Conservation (phyloP, 306 rosid species). For the Pueraria montana region DNA sequence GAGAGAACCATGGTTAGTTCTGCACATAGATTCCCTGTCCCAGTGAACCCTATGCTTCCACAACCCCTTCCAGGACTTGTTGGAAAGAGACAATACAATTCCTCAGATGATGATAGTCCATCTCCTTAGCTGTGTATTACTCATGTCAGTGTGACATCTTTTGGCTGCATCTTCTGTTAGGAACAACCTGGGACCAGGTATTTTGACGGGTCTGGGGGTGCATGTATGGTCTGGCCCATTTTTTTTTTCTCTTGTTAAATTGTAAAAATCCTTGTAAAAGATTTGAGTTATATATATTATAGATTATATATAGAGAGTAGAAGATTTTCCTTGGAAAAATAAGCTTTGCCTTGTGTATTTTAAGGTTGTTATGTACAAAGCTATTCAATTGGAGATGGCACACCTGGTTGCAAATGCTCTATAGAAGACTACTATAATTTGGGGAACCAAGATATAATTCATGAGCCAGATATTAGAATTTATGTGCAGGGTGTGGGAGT, state of each 20-base stretch:
- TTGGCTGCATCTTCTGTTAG: constrained; percentile 56
- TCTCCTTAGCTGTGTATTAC: constrained; percentile 54
- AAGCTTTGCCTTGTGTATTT: constrained; percentile 38
- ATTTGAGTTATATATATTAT: constrained; percentile 62
- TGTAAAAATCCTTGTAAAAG: constrained; percentile 79
- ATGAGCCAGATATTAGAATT: not conserved
- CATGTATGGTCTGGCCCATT: constrained; percentile 42
- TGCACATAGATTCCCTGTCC: constrained; percentile 90
- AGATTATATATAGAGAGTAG: constrained; percentile 69
- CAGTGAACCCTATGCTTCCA: constrained; percentile 87
- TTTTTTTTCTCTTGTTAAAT: constrained; percentile 47
- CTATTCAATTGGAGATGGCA: constrained; percentile 33
- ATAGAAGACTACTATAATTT: constrained; percentile 13
- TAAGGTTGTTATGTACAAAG: constrained; percentile 52
- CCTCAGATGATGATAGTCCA: constrained; percentile 68
- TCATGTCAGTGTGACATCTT: constrained; percentile 39
- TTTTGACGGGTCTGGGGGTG: constrained; percentile 52
- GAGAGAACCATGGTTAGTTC: constrained; percentile 83
- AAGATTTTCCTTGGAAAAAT: constrained; percentile 55
- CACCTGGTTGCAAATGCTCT: constrained; percentile 24
- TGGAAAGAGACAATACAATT: constrained; percentile 56
- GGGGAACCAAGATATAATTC: not conserved
- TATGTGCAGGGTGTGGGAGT: not conserved
- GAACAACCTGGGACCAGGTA: constrained; percentile 61
- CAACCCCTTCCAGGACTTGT: constrained; percentile 71